A percentile compares a stretch with the other conserved stretches of the same genome.
These are phyloP conservation scores for Cladophialophora immunda DNA, from an alignment of 2,329 filamentous ascomycete species.

Conservation along the genomic window DNA sequence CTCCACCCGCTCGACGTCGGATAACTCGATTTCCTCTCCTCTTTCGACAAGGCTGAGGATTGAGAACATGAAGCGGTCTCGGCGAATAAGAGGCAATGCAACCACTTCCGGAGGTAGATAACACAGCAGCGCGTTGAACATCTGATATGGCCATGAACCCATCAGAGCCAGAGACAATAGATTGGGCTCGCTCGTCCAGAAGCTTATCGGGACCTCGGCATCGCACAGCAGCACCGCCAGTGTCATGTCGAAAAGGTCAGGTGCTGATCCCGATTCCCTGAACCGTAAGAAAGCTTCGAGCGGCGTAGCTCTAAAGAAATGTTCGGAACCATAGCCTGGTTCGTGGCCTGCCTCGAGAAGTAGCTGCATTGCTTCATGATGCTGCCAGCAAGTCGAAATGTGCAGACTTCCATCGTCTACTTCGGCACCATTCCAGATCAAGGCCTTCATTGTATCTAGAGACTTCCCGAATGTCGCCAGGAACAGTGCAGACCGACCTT, in stretches of 20 bases:
- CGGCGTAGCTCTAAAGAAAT: constrained; percentile 7
- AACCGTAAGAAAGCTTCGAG: constrained; percentile 21
- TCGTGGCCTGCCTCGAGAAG: constrained; percentile 20
- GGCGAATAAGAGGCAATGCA: constrained; percentile 14
- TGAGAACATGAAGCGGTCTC: constrained; percentile 17
- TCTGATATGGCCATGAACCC: constrained; percentile 15
- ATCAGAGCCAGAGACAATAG: constrained; percentile 11
- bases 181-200: constrained; percentile 14
- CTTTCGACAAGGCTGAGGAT: constrained; percentile 18
- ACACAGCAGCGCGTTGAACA: constrained; percentile 11
- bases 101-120: neutral
- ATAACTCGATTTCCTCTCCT: neutral
- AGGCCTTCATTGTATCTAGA: constrained; percentile 7
- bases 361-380: constrained; percentile 20
- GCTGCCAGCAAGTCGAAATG: constrained; percentile 18
- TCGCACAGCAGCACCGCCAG: constrained; percentile 19
- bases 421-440: constrained; percentile 16
- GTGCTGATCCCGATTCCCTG: neutral
- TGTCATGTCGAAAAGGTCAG: constrained; percentile 11
- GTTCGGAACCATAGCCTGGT: constrained; percentile 9
- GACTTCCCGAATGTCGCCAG: constrained; percentile 15
- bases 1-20: constrained; percentile 10
- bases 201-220: neutral
- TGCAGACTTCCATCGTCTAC: constrained; percentile 24
- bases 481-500: constrained; percentile 15